Base-by-base conservation (phyloP, 306 rosid genomes). In the Malus orientalis region DNA sequence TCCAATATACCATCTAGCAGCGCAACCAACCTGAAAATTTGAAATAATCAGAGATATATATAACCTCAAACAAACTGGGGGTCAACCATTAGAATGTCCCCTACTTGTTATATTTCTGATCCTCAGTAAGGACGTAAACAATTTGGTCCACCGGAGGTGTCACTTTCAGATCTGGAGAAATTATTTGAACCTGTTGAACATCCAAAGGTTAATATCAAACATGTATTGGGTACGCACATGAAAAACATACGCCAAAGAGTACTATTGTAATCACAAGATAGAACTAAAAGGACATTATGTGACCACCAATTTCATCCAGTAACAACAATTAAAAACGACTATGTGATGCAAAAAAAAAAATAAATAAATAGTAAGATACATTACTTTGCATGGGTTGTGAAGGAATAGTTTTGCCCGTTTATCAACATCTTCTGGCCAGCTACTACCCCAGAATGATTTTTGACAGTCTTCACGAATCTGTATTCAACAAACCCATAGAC, bases 341-440 rank as follows among this genome's bases (percentile, higher is more conserved):
- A 44, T 27, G 33, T 6, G 69, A 61, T 2, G n/a, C 33, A 27
- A 61, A 61, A 74, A 25, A 33, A 0, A 4, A 30, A 23, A 23
- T 23, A 23, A 23, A 23, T 23, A 4, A 32, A 4, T 12, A 25
- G 59, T 42, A 68, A 75, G 42, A 61, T 71, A 4, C 23, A 61
- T 40, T 61, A 92, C 99, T 87, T 95, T 95, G 85, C 92, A 95
- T 30, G 96, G 89, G 75, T 95, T 92, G 79, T 95, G 92, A 59
- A 92, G 99, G 81, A 89, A 95, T 88, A 87, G 81, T 69, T 89
- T 88, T 11, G 99, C 86, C 79, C 89, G 76, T 74, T 90, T 91
- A 82, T 95, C 99, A 67, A 92, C 99, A 84, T 95, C 99, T 87
- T 91, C 91, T 14, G 99, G 97, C 99, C 99, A 95, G 49, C 97